A percentile compares a stretch with the other conserved stretches of the same genome.
These are phyloP conservation scores for Helichrysum umbraculigerum DNA, from an alignment of 129 eudicot species.

Conservation along the genomic window DNA sequence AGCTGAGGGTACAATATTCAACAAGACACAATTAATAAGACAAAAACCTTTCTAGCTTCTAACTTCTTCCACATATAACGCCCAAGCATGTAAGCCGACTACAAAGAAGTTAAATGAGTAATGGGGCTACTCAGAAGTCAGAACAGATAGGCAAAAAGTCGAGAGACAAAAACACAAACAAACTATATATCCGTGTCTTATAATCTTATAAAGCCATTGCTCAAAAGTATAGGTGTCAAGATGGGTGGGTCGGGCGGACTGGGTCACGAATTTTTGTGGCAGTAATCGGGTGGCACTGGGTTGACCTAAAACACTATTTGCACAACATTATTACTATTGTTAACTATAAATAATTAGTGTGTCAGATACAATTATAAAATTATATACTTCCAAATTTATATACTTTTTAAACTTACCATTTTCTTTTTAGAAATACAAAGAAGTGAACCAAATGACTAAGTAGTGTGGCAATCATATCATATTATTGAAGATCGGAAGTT, in stretches of 20 bases:
- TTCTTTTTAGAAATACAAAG: not conserved
- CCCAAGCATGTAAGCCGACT: not conserved
- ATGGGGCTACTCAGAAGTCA: constrained; percentile 12
- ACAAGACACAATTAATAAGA: constrained; percentile 12
- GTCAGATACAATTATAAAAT: no score
- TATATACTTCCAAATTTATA: no score
- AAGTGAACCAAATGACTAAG: not conserved
- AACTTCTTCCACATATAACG: not conserved
- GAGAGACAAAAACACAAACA: not conserved
- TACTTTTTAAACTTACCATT: no score
- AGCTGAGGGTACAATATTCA: constrained; percentile 47
- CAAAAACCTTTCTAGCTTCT: not conserved
- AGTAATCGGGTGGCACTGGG: no score
- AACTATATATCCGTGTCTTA: constrained; percentile 4
- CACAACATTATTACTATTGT: no score
- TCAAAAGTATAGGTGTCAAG: constrained; percentile 1
- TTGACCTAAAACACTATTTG: no score
- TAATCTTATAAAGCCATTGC: not conserved
- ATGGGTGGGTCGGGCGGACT: no score
- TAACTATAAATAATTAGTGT: no score
- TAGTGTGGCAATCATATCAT: constrained; percentile 6
- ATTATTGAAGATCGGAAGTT: not conserved
- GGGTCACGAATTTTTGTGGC: no score
- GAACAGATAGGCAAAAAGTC: not conserved
- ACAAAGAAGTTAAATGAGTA: not conserved